Evolutionary conservation across 2,329 filamentous ascomycete genomes (phyloP).

Genomic region (Madurella mycetomatis): DNA sequence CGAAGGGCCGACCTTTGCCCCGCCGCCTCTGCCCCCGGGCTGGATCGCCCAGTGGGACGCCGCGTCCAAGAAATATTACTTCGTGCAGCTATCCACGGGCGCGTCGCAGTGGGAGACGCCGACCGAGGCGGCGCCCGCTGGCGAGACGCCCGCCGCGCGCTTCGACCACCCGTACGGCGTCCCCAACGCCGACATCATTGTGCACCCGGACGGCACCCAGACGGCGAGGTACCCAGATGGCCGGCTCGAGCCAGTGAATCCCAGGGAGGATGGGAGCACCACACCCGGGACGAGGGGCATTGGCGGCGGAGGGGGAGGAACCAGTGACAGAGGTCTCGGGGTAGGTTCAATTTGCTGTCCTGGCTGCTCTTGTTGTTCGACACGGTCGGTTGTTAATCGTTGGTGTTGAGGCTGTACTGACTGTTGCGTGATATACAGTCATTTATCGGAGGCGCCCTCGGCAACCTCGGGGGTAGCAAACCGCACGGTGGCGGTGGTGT

Average conservation of each 20-base stretch:
- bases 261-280: conserved; percentile 29
- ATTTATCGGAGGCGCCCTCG: conserved; percentile 56
- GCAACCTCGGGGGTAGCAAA: conserved; percentile 42
- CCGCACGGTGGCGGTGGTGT: conserved; percentile 26
- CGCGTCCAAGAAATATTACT: conserved; percentile 62
- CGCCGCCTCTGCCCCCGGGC: conserved; percentile 57
- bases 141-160: conserved; percentile 50
- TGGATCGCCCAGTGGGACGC: conserved; percentile 70
- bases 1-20: conserved; percentile 56
- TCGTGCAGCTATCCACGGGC: conserved; percentile 67
- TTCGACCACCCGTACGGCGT: conserved; percentile 60
- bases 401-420: background rate
- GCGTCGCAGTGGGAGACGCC: conserved; percentile 71
- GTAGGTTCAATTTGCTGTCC: conserved; percentile 44
- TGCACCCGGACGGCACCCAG: conserved; percentile 58
- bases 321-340: conserved; percentile 57
- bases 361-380: background rate
- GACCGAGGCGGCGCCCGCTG: conserved; percentile 58
- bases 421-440: conserved; percentile 15
- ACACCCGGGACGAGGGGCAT: conserved; percentile 25
- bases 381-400: background rate
- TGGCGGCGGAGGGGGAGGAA: conserved; percentile 45
- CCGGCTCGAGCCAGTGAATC: conserved; percentile 55
- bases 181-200: conserved; percentile 52
- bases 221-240: conserved; percentile 58